Percentiles rank a stretch among this genome's conserved stretches.
Conservation (phyloP, 1,284 basidiomycete species). For the Neotropicomus parvogracilis region DNA sequence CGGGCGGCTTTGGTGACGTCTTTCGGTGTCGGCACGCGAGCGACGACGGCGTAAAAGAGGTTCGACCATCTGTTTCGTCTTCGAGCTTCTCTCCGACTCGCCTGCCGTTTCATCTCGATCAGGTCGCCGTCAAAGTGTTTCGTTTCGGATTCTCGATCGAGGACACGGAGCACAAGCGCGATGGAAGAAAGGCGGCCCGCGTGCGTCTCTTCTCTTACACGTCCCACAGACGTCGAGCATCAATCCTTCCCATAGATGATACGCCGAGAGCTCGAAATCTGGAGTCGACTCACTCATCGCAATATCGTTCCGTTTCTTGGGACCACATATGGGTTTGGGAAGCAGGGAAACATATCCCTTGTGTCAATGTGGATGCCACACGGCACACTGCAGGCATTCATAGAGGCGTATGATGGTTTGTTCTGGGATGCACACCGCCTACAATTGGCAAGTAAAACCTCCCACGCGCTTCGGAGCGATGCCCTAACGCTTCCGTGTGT, state of each 20-base stretch:
- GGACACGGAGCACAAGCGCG: not conserved
- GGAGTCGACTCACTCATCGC: slow-evolving; percentile 2
- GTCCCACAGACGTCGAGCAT: no score
- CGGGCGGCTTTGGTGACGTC: slow-evolving; percentile 14
- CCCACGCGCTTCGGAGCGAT: no score
- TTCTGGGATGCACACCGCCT: slow-evolving; percentile 8
- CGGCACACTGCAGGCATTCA: slow-evolving; percentile 7
- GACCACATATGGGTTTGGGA: slow-evolving; percentile 13
- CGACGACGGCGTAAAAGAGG: not conserved
- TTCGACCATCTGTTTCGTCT: not conserved
- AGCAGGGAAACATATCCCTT: slow-evolving; percentile 6
- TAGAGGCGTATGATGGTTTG: not conserved
- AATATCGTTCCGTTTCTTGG: slow-evolving; percentile 20
- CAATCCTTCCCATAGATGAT: not conserved
- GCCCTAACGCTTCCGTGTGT: no score
- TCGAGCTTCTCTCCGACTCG: no score
- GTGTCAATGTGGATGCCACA: slow-evolving; percentile 22
- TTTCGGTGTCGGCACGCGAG: slow-evolving; percentile 8
- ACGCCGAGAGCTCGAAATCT: not conserved
- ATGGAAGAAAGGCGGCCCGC: not conserved
- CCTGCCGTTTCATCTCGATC: no score
- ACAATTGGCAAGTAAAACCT: slow-evolving; percentile 4
- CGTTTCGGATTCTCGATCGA: not conserved
- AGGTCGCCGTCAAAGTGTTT: not conserved
- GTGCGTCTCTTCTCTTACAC: not conserved